These are phyloP conservation scores for Lipomyces sp. DNA, from an alignment of 805 yeast genomes.

Conservation along the genomic window DNA sequence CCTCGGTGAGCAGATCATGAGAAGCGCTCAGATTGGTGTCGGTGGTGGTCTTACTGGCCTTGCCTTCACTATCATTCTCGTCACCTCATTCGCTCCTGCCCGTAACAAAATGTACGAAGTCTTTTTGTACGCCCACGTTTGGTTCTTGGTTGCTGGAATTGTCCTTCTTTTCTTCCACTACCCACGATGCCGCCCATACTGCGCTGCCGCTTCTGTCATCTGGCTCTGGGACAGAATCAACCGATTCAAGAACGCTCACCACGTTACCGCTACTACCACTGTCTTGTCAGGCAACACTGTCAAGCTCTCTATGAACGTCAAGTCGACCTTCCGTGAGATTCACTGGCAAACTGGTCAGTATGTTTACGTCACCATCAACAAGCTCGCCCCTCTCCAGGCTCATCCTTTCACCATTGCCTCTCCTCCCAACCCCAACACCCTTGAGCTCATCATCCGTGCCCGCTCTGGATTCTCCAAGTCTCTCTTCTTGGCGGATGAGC, in stretches of 20 bases:
- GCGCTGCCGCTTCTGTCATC: conserved; percentile 34
- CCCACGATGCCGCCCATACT: conserved; percentile 36
- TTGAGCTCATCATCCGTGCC: conserved; percentile 44
- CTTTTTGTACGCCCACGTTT: conserved; percentile 38
- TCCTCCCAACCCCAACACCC: conserved; percentile 31
- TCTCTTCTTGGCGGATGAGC: conserved; percentile 33
- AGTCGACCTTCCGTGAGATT: conserved; percentile 37
- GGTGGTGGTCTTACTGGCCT: conserved; percentile 35
- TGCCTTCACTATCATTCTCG: conserved; percentile 35
- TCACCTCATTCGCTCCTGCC: conserved; percentile 36
- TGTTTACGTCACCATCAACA: conserved; percentile 35
- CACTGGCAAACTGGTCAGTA: conserved; percentile 40
- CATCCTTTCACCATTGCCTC: conserved; percentile 39
- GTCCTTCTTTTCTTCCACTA: conserved; percentile 37
- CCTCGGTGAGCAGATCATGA: conserved; percentile 31
- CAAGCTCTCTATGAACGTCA: conserved; percentile 32
- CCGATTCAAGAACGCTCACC: conserved; percentile 35
- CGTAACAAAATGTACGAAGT: conserved; percentile 37
- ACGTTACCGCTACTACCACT: conserved; percentile 28
- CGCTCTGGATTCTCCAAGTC: conserved; percentile 43
- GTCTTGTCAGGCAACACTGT: conserved; percentile 37
- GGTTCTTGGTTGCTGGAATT: conserved; percentile 36
- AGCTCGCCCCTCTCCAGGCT: conserved; percentile 38
- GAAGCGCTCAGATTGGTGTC: conserved; percentile 32
- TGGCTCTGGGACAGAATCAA: conserved; percentile 37